Evolutionary conservation across 2,329 filamentous ascomycete genomes (phyloP).

Genomic region (Davidsoniella neocaledoniae): DNA sequence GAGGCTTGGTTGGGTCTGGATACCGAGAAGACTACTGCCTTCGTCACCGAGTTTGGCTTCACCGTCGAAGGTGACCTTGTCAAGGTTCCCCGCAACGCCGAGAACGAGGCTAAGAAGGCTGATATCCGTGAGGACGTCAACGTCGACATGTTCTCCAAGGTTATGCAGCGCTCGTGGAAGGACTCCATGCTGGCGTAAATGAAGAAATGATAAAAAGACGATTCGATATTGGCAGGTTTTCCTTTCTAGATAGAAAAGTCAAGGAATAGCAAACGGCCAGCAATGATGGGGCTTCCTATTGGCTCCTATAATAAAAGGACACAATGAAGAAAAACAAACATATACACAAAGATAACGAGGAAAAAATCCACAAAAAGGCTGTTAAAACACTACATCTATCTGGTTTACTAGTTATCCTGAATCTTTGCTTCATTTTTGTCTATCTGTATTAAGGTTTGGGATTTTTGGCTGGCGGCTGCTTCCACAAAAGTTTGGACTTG

Average conservation of each 20-base stretch:
- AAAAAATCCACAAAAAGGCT: constrained; percentile 3
- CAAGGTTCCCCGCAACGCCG: constrained; percentile 76
- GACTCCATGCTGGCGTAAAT: constrained; percentile 24
- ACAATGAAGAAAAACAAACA: constrained; percentile 12
- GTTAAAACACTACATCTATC: not conserved
- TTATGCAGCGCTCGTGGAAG: constrained; percentile 75
- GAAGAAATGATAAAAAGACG: not conserved
- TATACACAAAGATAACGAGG: constrained; percentile 6
- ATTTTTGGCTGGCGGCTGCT: not conserved
- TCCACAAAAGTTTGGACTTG: not conserved
- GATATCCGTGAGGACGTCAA: constrained; percentile 92
- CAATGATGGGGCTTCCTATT: constrained; percentile 2
- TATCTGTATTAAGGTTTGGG: not conserved
- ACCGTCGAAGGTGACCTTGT: constrained; percentile 52
- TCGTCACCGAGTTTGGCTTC: constrained; percentile 76
- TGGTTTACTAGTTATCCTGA: not conserved
- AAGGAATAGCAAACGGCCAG: not conserved
- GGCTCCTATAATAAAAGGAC: constrained; percentile 4
- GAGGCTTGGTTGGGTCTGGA: constrained; percentile 63
- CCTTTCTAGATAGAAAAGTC: too few species aligned
- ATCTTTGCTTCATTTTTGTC: not conserved
- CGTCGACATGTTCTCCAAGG: constrained; percentile 67
- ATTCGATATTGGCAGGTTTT: too few species aligned
- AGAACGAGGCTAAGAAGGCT: constrained; percentile 93
- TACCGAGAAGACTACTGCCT: constrained; percentile 53